phyloP scores from a whole-genome alignment of 768 basidiomycete genomes.

The Trametes coccinea region DNA sequence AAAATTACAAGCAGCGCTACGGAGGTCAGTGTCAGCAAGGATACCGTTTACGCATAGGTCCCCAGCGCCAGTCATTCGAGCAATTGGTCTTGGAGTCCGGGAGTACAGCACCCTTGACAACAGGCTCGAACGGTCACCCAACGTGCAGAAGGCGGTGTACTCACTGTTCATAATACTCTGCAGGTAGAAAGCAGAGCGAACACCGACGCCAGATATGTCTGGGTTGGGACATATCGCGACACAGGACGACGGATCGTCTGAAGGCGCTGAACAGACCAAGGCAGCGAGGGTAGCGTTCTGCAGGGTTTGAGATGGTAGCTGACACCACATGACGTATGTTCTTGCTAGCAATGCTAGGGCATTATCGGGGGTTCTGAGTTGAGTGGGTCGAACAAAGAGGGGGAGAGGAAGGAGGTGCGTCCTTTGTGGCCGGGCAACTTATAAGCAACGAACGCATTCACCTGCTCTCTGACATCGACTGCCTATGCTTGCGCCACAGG shows the following conservation, averaged over 20 bases:
- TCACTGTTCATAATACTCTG: conserved; percentile 30
- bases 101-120: neutral
- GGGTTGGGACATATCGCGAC: conserved; percentile 27
- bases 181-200: conserved; percentile 30
- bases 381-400: no score
- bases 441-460: no score
- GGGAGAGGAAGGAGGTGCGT: no score
- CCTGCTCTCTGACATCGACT: no score
- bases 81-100: neutral
- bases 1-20: conserved; percentile 29
- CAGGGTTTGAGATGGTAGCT: neutral
- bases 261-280: conserved; percentile 8
- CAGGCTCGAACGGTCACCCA: neutral
- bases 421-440: no score
- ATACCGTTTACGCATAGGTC: neutral
- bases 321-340: conserved; percentile 3
- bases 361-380: no score
- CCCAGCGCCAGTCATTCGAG: neutral
- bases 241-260: neutral
- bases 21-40: conserved; percentile 1
- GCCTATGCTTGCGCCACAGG: no score
- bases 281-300: conserved; percentile 11
- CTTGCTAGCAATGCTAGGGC: neutral
- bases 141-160: neutral
- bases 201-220: conserved; percentile 30